Base-by-base conservation (phyloP, 768 basidiomycete genomes). In the Boletus bicolor region DNA sequence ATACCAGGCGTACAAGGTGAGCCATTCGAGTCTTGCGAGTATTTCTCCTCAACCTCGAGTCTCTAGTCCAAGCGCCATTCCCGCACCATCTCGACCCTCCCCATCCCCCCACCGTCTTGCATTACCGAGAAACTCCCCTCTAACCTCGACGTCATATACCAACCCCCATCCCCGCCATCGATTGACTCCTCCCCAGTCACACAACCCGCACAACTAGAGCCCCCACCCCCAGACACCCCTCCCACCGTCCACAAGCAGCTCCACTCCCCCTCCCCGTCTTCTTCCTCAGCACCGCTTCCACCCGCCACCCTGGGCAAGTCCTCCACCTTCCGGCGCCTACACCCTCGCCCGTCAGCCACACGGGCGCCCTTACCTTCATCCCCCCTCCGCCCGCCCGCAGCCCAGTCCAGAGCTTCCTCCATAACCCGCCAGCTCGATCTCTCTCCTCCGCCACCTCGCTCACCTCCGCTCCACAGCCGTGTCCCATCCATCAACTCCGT, bases 321-420 rank as follows among this genome's bases (percentile, higher is more conserved):
- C 3, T 79, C 83, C 1, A 82, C 81, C 0, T 83, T 84, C 65
- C 77, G 83, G 28, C 81, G 77, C 46, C 63, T 85, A 19, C 79
- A 79, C 24, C 68, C 76, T 38, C 68, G 72, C 55, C 68, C 32
- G 14, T 66, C 55, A 44, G 46, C 64, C 21, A 21, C 63, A 30
- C 59, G 64, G 26, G 53, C 62, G 5, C 55, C 70, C 1, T 26
- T 72, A 12, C 60, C 68, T 14, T 65, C 73, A 2, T 77, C 76
- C 14, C 71, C 77, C 8, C 63, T 77, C 15, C 72, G 75, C 7
- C 67, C 70, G 0, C 60, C 68, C 8, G 61, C 56, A 36, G 54
- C 59, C 10, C 64, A 56, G 45, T 64, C 65, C 21, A 55, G 58
- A 35, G 26, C 59, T 5, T 64, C 68, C 5, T 44, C 64, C 21